Evolutionary conservation across 352 stramenopile species (phyloP).

Genomic region (Albugo laibachii): DNA sequence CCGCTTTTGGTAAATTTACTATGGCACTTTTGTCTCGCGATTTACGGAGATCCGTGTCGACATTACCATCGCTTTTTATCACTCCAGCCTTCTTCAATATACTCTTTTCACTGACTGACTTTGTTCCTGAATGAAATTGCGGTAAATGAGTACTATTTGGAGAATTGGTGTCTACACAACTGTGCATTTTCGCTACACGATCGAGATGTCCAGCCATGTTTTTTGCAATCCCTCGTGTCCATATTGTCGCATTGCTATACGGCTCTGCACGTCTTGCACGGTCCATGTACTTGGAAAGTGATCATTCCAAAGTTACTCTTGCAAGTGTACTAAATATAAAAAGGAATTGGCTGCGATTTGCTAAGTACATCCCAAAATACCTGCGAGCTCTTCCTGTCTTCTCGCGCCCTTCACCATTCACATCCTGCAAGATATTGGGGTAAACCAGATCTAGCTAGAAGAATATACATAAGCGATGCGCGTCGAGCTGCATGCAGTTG

Average conservation of each 20-base stretch:
- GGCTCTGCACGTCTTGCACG: conserved; percentile 42
- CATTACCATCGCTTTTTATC: neutral
- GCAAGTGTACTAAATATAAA: too few relatives aligned
- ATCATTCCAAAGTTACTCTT: too few relatives aligned
- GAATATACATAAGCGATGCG: too few relatives aligned
- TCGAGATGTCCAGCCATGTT: conserved; percentile 49
- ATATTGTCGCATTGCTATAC: conserved; percentile 58
- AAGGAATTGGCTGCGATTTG: too few relatives aligned
- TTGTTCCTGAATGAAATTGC: conserved; percentile 16
- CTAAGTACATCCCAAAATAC: too few relatives aligned
- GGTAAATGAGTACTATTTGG: conserved; percentile 29
- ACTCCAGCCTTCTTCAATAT: neutral
- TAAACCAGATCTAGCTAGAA: too few relatives aligned
- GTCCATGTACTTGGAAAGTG: conserved; percentile 19
- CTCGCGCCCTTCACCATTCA: too few relatives aligned
- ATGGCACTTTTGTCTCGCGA: conserved; percentile 7
- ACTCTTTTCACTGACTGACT: neutral
- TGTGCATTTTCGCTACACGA: conserved; percentile 46
- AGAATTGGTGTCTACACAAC: conserved; percentile 43
- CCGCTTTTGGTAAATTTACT: neutral
- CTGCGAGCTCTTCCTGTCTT: too few relatives aligned
- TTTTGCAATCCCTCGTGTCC: conserved; percentile 44
- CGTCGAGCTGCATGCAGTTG: too few relatives aligned
- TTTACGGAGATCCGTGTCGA: neutral
- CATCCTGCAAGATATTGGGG: too few relatives aligned